These are phyloP conservation scores for Cercis canadensis DNA, from an alignment of 306 rosid species.

Conservation along the genomic window DNA sequence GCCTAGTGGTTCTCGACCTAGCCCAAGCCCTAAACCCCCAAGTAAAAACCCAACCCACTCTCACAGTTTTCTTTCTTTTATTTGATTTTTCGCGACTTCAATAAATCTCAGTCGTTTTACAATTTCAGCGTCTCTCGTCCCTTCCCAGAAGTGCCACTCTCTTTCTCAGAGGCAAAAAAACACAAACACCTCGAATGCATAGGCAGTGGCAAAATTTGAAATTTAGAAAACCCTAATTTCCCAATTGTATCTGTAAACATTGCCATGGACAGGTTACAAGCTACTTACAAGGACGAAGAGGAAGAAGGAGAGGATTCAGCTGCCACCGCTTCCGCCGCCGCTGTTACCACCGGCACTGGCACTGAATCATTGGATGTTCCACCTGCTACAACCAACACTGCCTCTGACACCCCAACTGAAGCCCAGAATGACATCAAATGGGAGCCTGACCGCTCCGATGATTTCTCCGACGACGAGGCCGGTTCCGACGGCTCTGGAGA, in stretches of 20 bases:
- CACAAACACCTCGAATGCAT: too few relatives aligned
- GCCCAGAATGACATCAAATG: conserved; percentile 53
- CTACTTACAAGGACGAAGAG: conserved; percentile 80
- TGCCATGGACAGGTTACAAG: conserved; percentile 72
- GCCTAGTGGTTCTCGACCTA: too few relatives aligned
- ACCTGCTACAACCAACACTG: conserved; percentile 36
- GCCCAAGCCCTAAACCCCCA: too few relatives aligned
- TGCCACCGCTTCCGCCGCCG: conserved; percentile 12
- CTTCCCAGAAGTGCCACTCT: too few relatives aligned
- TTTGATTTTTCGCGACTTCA: too few relatives aligned
- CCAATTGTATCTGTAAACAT: background rate
- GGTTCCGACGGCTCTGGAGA: conserved; percentile 53
- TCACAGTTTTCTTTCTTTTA: too few relatives aligned
- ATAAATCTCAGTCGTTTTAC: too few relatives aligned
- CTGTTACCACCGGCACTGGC: conserved; percentile 6
- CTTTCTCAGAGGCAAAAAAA: too few relatives aligned
- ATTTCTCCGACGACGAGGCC: conserved; percentile 62
- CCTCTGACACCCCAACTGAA: conserved; percentile 56
- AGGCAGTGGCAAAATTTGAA: background rate
- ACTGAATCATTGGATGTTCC: conserved; percentile 42
- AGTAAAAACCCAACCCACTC: too few relatives aligned
- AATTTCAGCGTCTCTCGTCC: too few relatives aligned
- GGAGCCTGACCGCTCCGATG: conserved; percentile 74
- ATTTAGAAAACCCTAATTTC: conserved; percentile 7
- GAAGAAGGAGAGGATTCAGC: conserved; percentile 66